Evolutionary conservation across 306 rosid species (phyloP).

Genomic region (Hylodesmum podocarpum): DNA sequence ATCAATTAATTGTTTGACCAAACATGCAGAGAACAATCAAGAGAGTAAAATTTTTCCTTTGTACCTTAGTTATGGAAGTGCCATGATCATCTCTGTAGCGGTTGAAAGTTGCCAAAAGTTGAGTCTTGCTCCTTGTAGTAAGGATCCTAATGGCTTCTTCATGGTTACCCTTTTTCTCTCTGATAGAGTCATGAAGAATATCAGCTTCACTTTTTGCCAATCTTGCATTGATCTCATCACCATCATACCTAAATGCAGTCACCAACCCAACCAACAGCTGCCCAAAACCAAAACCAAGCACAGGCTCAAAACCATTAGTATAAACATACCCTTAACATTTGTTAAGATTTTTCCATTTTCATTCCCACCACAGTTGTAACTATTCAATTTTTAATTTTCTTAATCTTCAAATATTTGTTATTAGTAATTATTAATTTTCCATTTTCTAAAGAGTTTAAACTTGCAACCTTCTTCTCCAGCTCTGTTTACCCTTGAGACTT

Average conservation of each 20-base stretch:
- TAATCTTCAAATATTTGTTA: too few relatives aligned
- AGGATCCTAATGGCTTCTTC: conserved; percentile 75
- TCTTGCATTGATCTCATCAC: conserved; percentile 45
- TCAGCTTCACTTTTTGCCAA: conserved; percentile 60
- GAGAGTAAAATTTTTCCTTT: not conserved
- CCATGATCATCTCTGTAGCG: conserved; percentile 55
- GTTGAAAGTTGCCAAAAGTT: conserved; percentile 53
- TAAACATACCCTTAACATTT: not conserved
- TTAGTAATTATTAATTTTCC: too few relatives aligned
- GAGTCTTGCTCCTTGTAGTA: conserved; percentile 67
- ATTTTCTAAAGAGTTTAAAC: too few relatives aligned
- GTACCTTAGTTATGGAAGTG: conserved; percentile 65
- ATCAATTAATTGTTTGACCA: not conserved
- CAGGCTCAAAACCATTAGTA: not conserved
- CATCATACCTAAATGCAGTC: conserved; percentile 49
- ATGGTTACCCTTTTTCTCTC: conserved; percentile 45
- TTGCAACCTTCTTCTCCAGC: too few relatives aligned
- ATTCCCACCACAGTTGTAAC: too few relatives aligned
- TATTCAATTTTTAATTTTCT: too few relatives aligned
- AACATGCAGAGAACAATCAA: not conserved
- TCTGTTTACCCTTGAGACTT: too few relatives aligned
- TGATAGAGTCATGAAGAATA: conserved; percentile 62
- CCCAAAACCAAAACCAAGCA: conserved; percentile 3
- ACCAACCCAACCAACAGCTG: conserved; percentile 63
- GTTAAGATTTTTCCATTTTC: too few relatives aligned